These are phyloP conservation scores for Phytophthora podocarpi DNA, from an alignment of 352 stramenopile genomes.

Conservation along the genomic window DNA sequence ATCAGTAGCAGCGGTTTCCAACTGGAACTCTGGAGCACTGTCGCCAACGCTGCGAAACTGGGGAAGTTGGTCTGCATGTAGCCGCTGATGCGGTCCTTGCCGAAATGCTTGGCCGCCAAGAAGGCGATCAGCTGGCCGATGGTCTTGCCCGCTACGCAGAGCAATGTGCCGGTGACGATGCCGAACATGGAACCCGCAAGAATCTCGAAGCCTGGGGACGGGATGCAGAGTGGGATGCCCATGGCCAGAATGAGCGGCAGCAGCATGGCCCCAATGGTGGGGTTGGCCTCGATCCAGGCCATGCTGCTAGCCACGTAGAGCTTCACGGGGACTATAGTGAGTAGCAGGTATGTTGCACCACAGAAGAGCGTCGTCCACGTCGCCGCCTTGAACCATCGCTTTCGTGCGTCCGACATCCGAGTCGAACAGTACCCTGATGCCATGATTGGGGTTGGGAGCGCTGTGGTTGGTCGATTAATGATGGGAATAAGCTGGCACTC, in stretches of 20 bases:
- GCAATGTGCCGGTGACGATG: constrained; percentile 44
- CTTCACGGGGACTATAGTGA: constrained; percentile 52
- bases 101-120: constrained; percentile 57
- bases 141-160: constrained; percentile 69
- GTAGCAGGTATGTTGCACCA: constrained; percentile 22
- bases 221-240: constrained; percentile 67
- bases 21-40: constrained; percentile 60
- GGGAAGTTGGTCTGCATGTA: constrained; percentile 72
- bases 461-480: constrained; percentile 16
- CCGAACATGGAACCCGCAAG: constrained; percentile 70
- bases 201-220: constrained; percentile 70
- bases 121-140: constrained; percentile 70
- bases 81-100: constrained; percentile 46
- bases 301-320: constrained; percentile 33
- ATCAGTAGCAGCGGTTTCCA: constrained; percentile 78
- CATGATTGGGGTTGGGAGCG: constrained; percentile 13
- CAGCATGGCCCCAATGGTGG: constrained; percentile 46
- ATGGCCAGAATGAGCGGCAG: constrained; percentile 60
- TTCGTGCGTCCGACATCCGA: constrained; percentile 8
- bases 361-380: constrained; percentile 13
- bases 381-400: constrained; percentile 36
- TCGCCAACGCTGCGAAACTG: constrained; percentile 49
- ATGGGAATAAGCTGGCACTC: constrained; percentile 27
- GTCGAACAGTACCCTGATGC: constrained; percentile 4
- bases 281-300: constrained; percentile 58